phyloP scores from a whole-genome alignment of 2,329 filamentous ascomycete genomes.

The Penicillium fuscoglaucum region DNA sequence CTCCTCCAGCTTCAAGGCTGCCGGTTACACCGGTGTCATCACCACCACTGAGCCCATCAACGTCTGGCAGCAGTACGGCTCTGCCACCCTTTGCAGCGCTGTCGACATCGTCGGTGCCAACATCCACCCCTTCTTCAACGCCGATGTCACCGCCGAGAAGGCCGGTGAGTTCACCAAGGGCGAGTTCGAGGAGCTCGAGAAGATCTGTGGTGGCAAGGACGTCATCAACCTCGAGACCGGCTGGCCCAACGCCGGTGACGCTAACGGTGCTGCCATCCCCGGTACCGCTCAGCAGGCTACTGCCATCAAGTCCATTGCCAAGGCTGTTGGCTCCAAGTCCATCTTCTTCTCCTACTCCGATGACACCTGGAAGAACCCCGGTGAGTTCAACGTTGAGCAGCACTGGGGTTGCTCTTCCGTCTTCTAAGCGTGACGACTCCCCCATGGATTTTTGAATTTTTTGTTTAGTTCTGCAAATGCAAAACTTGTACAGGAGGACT shows the following conservation, averaged over 20 bases:
- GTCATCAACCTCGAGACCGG: constrained; percentile 87
- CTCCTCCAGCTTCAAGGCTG: constrained; percentile 61
- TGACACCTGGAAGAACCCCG: constrained; percentile 78
- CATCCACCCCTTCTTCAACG: constrained; percentile 94
- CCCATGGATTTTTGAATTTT: constrained; percentile 18
- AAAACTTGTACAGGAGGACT: constrained; percentile 31
- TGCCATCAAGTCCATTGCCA: constrained; percentile 71
- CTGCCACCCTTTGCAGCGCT: constrained; percentile 62
- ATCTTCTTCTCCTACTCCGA: constrained; percentile 81
- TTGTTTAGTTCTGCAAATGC: constrained; percentile 18
- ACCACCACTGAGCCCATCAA: constrained; percentile 86
- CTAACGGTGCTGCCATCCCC: constrained; percentile 73
- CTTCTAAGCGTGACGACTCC: constrained; percentile 42
- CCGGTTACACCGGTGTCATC: constrained; percentile 71
- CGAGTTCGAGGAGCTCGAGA: constrained; percentile 70
- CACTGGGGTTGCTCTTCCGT: constrained; percentile 68
- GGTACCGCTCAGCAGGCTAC: constrained; percentile 64
- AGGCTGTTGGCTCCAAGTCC: constrained; percentile 64
- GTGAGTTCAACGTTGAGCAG: constrained; percentile 72
- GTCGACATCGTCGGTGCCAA: constrained; percentile 82
- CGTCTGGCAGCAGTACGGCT: constrained; percentile 65
- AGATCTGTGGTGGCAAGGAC: constrained; percentile 69
- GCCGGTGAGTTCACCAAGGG: constrained; percentile 75
- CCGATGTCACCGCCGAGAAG: constrained; percentile 58
- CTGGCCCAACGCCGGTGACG: constrained; percentile 71